Base-by-base conservation (phyloP, 129 eudicot genomes). In the Pittosporum tobira region DNA sequence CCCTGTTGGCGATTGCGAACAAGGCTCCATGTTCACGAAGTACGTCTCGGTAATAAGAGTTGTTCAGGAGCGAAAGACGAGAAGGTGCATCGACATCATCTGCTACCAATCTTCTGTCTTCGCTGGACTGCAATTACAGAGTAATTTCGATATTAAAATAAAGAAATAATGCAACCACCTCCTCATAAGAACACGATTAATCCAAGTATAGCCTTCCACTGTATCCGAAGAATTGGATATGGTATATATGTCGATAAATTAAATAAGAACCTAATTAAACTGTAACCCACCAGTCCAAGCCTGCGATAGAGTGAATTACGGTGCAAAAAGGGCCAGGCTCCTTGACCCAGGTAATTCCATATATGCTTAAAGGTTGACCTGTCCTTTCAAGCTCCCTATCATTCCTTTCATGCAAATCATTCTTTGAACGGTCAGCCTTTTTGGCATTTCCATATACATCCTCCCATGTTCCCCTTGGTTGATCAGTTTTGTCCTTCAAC, bases 311-410 rank as follows among this genome's bases (percentile, higher is more conserved):
- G 91, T 44, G 99, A 68, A 20, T 60, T 73, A 50, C 4, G 38
- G 66, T 93, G 96, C 78, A 93, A 55, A 75, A 93, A 93, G 34
- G 96, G 99, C 99, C 99, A 93, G 29, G 91, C 73, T 55, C 99
- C 99, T 71, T 79, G 91, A 42, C 99, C 99, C 66, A 71, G 75
- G 74, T 83, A 93, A 69, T 96, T 73, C 87, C 99, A 54, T 93
- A 79, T 29, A 90, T 83, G 69, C 83, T 71, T 52, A 91, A 67
- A 16, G 94, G 90, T 75, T 91, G 99, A 37, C 96, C 96, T 2
- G 96, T 83, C 57, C 99, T 83, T 70, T 86, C 96, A 57, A 91
- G 89, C 78, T 91, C 98, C 5, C 96, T 94, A 49, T 91, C 98
- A 59, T 86, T 96, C 62, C 94, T 86, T 73, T 91, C 99, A 65